Conservation (phyloP, 305 asterid species). For the Fraxinus dipetala region DNA sequence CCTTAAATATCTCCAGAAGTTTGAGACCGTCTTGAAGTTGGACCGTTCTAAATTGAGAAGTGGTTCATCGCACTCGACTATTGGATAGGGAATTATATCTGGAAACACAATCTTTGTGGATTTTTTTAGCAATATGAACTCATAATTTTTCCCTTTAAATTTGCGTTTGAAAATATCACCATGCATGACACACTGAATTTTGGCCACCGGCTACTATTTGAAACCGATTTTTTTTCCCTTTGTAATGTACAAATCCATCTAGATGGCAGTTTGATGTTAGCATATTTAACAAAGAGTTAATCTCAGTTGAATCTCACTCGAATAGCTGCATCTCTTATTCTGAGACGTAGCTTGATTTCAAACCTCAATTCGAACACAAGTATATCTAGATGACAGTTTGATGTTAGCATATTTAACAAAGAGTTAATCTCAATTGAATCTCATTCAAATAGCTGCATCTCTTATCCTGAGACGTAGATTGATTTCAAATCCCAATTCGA, state of each 20-base stretch:
- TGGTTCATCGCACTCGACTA: constrained; percentile 43
- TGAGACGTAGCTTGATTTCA: background rate
- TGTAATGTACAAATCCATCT: background rate
- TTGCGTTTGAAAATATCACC: background rate
- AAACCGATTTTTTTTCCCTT: background rate
- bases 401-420: background rate
- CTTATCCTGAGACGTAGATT: too few relatives aligned
- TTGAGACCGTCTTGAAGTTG: constrained; percentile 56
- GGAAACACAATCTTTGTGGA: background rate
- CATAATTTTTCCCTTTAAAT: background rate
- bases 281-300: background rate
- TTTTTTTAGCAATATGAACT: background rate
- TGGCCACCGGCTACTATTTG: background rate
- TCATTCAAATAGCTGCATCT: too few relatives aligned
- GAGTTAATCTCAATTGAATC: too few relatives aligned
- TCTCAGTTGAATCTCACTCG: background rate
- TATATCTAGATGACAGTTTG: background rate
- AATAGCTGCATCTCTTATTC: background rate
- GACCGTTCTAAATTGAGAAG: constrained; percentile 43
- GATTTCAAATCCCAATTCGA: too few relatives aligned
- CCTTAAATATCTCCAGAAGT: constrained; percentile 46
- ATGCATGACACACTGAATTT: background rate
- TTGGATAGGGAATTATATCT: constrained; percentile 21
- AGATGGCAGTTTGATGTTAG: background rate
- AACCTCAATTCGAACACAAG: background rate